Conservation (phyloP, 2,329 filamentous ascomycete species). For the Lasiodiplodia gonubiensis region DNA sequence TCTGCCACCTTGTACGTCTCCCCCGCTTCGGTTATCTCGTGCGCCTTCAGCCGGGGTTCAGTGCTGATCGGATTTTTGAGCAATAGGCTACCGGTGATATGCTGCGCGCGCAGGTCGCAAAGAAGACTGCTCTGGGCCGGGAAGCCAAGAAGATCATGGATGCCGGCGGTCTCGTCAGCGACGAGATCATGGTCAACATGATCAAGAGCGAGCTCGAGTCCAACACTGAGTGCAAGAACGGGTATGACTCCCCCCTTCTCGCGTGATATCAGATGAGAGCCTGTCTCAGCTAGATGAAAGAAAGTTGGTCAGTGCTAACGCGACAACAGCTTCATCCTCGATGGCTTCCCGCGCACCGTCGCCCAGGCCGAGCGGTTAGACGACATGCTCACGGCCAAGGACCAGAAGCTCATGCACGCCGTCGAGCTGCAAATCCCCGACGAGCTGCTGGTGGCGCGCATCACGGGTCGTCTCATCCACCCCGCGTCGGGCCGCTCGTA, state of each 20-base stretch:
- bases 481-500: slow-evolving; percentile 95
- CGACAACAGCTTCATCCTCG: slow-evolving; percentile 84
- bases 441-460: slow-evolving; percentile 87
- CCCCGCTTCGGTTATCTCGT: slow-evolving; percentile 25
- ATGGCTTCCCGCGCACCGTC: slow-evolving; percentile 97
- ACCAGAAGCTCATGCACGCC: slow-evolving; percentile 89
- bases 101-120: slow-evolving; percentile 96
- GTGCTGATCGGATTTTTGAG: slow-evolving; percentile 30
- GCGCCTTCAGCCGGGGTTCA: background rate
- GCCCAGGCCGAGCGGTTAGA: slow-evolving; percentile 94
- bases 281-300: background rate
- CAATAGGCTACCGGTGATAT: slow-evolving; percentile 94
- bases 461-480: slow-evolving; percentile 95
- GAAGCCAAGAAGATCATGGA: slow-evolving; percentile 99
- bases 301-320: slow-evolving; percentile 24
- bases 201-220: slow-evolving; percentile 95
- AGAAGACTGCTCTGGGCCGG: slow-evolving; percentile 91
- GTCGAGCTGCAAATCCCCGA: slow-evolving; percentile 98
- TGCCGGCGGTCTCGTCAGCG: slow-evolving; percentile 93
- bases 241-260: slow-evolving; percentile 63
- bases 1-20: slow-evolving; percentile 86
- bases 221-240: slow-evolving; percentile 95
- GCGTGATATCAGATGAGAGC: background rate
- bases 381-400: slow-evolving; percentile 79
- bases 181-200: slow-evolving; percentile 99